Conservation (phyloP, 2,329 filamentous ascomycete genomes). For the Grosmannia serpens region DNA sequence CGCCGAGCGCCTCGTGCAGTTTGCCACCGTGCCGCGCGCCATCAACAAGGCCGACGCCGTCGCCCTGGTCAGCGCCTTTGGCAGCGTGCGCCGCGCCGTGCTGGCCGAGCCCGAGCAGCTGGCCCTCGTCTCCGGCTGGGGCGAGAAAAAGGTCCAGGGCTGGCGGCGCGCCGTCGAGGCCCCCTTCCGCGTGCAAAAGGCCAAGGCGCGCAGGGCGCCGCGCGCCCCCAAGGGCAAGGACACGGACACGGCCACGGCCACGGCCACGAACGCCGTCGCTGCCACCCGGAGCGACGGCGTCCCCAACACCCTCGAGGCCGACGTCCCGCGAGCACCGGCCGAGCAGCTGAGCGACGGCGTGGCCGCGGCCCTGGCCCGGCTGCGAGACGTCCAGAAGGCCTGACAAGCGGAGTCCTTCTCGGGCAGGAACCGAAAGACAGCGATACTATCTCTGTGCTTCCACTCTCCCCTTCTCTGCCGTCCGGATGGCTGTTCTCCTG, state of each 20-base stretch:
- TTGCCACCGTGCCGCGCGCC: conserved; percentile 78
- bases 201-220: conserved; percentile 35
- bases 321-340: conserved; percentile 6
- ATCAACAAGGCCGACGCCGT: conserved; percentile 95
- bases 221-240: conserved; percentile 13
- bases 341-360: conserved; percentile 44
- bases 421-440: no score
- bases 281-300: not conserved
- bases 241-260: conserved; percentile 11
- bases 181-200: conserved; percentile 67
- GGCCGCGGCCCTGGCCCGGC: conserved; percentile 47
- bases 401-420: no score
- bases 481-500: no score
- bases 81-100: conserved; percentile 72
- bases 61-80: conserved; percentile 82
- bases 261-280: not conserved
- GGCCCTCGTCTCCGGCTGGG: conserved; percentile 79
- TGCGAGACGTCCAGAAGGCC: conserved; percentile 16
- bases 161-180: conserved; percentile 77
- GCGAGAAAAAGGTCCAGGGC: conserved; percentile 82
- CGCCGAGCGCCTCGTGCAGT: conserved; percentile 78
- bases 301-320: not conserved
- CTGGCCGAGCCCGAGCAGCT: conserved; percentile 84
- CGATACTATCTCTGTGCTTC: no score
- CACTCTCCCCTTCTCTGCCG: no score